Evolutionary conservation across 2,329 filamentous ascomycete species (phyloP).

Genomic region (Grosmannia serpens): DNA sequence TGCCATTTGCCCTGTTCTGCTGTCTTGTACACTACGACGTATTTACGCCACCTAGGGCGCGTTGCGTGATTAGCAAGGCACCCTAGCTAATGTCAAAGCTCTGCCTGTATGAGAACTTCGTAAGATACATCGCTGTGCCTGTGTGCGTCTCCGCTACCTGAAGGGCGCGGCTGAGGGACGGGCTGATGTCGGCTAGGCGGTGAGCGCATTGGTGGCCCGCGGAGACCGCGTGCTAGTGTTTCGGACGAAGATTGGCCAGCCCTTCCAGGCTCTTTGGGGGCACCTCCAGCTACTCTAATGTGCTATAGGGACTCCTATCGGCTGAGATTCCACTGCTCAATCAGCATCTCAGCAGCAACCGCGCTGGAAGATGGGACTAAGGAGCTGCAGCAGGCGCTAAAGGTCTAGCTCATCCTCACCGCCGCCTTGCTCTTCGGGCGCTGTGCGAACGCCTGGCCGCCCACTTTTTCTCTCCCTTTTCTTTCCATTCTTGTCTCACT

Average conservation of each 20-base stretch:
- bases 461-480: slow-evolving; percentile 1
- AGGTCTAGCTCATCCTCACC: not conserved
- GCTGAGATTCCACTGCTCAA: not conserved
- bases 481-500: not conserved
- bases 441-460: not conserved
- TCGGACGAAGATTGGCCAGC: slow-evolving; percentile 1
- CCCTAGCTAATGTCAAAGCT: not conserved
- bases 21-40: not conserved
- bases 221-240: slow-evolving; percentile 5
- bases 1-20: not conserved
- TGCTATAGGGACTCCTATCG: not conserved
- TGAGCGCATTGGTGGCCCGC: not conserved
- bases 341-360: not conserved
- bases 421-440: not conserved
- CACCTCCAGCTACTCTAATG: not conserved
- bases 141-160: not conserved
- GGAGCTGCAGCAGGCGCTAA: not conserved
- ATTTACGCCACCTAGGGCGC: not conserved
- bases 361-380: not conserved
- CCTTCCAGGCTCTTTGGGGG: not conserved
- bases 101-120: too few species aligned
- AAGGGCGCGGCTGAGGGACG: not conserved
- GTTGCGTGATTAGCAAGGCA: not conserved
- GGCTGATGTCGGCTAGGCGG: not conserved
- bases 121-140: not conserved